phyloP scores from a whole-genome alignment of 495 filamentous ascomycete genomes.

The Xylaria sp. region DNA sequence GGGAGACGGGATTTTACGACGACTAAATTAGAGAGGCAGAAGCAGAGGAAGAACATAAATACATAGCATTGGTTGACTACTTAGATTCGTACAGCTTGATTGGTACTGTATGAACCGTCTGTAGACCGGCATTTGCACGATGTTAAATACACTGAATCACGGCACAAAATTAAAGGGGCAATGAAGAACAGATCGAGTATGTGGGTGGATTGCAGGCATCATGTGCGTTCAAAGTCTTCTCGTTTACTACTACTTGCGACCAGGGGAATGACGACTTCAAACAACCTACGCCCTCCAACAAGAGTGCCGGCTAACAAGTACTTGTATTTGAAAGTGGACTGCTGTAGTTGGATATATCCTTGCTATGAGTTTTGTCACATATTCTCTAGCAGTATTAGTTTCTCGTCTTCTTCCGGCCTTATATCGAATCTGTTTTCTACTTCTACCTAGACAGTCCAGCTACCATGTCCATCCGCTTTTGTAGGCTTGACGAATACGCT shows the following conservation, averaged over 20 bases:
- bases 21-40: neutral
- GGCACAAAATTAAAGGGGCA: neutral
- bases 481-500: neutral
- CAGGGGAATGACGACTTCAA: neutral
- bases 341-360: neutral
- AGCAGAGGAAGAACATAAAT: neutral
- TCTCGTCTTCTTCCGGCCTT: neutral
- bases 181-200: neutral
- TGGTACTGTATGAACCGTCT: neutral
- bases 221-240: neutral
- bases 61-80: neutral
- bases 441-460: slow-evolving; percentile 3
- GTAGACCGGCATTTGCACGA: neutral
- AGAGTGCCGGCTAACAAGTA: neutral
- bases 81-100: neutral
- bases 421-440: neutral
- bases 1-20: slow-evolving; percentile 56
- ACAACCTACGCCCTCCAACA: neutral
- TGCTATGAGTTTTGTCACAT: neutral
- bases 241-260: neutral
- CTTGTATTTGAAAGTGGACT: neutral
- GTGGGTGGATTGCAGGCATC: neutral
- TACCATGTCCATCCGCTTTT: neutral
- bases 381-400: neutral
- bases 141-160: neutral